Evolutionary conservation across 345 rosid genomes (phyloP).

Genomic region (Citrus inodora): DNA sequence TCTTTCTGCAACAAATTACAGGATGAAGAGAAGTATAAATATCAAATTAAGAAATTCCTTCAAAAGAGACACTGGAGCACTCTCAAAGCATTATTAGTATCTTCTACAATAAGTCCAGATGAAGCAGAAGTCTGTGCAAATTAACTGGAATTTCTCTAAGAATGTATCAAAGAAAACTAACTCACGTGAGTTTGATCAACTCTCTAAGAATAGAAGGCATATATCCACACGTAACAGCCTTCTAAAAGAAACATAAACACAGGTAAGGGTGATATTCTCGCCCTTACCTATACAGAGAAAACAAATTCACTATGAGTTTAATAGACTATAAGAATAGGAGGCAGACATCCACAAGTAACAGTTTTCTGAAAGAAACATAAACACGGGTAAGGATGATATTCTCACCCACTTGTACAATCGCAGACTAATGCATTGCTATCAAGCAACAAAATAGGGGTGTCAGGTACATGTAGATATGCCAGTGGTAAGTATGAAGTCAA

Average conservation of each 20-base stretch:
- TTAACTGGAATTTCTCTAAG: not conserved
- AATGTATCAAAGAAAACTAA: not conserved
- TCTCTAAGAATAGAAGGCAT: not conserved
- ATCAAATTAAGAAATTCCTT: slow-evolving; percentile 18
- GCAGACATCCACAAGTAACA: not conserved
- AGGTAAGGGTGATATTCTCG: not conserved
- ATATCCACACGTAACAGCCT: not conserved
- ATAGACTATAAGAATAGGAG: not conserved
- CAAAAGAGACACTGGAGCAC: slow-evolving; percentile 43
- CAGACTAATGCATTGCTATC: not conserved
- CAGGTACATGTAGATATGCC: not conserved
- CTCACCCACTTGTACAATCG: not conserved
- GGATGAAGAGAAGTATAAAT: slow-evolving; percentile 11
- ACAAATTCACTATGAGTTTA: not conserved
- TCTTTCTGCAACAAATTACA: slow-evolving; percentile 38
- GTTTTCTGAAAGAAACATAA: not conserved
- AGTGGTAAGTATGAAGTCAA: not conserved
- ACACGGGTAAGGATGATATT: not conserved
- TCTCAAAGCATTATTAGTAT: slow-evolving; percentile 47
- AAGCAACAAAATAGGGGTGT: not conserved
- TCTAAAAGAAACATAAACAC: not conserved
- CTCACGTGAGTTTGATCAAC: not conserved
- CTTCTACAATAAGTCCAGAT: slow-evolving; percentile 27
- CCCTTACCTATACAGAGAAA: not conserved
- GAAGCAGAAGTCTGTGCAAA: slow-evolving; percentile 9